Evolutionary conservation across 2,329 filamentous ascomycete species (phyloP).

Genomic region (Hawksworthiomyces lignivorus): DNA sequence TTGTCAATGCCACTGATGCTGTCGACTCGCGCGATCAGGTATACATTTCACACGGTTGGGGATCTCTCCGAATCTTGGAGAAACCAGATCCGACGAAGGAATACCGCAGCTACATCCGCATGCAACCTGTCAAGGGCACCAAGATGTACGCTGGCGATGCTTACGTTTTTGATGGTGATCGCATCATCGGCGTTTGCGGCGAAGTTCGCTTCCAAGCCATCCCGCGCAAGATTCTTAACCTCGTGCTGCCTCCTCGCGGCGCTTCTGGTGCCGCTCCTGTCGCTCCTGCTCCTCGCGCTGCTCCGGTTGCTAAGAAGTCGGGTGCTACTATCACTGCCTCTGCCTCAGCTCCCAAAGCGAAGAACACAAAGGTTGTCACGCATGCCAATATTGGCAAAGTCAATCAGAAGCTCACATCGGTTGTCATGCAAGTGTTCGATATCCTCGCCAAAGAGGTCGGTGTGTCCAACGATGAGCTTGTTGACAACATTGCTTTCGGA

Average conservation of each 20-base stretch:
- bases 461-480: slow-evolving; percentile 45
- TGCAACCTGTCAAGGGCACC: slow-evolving; percentile 44
- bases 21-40: slow-evolving; percentile 47
- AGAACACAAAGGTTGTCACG: slow-evolving; percentile 38
- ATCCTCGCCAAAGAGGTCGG: slow-evolving; percentile 51
- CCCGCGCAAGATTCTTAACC: slow-evolving; percentile 57
- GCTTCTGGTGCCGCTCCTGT: slow-evolving; percentile 26
- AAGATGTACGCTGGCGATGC: slow-evolving; percentile 48
- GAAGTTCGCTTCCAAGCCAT: slow-evolving; percentile 62
- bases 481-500: slow-evolving; percentile 46
- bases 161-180: slow-evolving; percentile 46
- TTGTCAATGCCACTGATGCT: slow-evolving; percentile 50
- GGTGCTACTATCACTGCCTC: slow-evolving; percentile 22
- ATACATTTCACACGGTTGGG: slow-evolving; percentile 55
- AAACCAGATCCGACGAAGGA: slow-evolving; percentile 35
- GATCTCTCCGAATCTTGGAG: slow-evolving; percentile 42
- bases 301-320: slow-evolving; percentile 21
- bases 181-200: slow-evolving; percentile 38
- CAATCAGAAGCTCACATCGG: slow-evolving; percentile 42
- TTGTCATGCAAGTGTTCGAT: slow-evolving; percentile 39
- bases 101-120: slow-evolving; percentile 50
- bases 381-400: slow-evolving; percentile 39
- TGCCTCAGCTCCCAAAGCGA: no score
- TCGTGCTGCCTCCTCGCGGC: slow-evolving; percentile 56
- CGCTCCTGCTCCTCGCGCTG: slow-evolving; percentile 19